A percentile compares a stretch with the other conserved stretches of the same genome.
phyloP scores from a whole-genome alignment of 768 basidiomycete species.

The Dendrothele bispora region DNA sequence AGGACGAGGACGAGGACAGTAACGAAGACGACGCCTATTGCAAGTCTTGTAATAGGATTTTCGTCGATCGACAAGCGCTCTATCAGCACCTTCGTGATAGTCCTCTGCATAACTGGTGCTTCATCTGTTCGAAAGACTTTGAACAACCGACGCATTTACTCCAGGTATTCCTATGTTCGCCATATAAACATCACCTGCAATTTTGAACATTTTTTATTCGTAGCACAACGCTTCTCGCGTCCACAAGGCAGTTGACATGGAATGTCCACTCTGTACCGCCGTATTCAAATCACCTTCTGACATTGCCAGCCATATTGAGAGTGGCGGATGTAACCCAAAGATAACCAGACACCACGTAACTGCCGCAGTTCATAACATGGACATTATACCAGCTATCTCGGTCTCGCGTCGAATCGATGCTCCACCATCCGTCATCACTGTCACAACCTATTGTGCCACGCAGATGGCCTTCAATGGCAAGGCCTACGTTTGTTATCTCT shows the following conservation, averaged over 20 bases:
- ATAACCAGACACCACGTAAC: constrained; percentile 39
- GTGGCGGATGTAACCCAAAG: constrained; percentile 30
- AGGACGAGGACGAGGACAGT: constrained; percentile 2
- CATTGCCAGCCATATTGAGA: constrained; percentile 40
- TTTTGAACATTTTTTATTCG: not conserved
- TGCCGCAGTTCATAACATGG: constrained; percentile 27
- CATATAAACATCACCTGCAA: no score
- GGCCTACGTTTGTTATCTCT: constrained; percentile 42
- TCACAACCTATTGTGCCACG: constrained; percentile 29
- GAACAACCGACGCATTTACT: constrained; percentile 13
- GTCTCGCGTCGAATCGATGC: constrained; percentile 28
- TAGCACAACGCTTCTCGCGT: constrained; percentile 28
- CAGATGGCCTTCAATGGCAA: constrained; percentile 37
- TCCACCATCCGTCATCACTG: no score
- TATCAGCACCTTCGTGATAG: constrained; percentile 20
- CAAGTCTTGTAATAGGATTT: constrained; percentile 20
- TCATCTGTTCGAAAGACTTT: constrained; percentile 31
- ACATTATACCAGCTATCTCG: constrained; percentile 34
- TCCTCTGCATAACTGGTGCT: constrained; percentile 33
- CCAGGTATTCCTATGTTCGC: constrained; percentile 12
- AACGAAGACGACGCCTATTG: constrained; percentile 19
- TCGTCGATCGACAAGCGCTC: constrained; percentile 16
- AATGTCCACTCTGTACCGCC: constrained; percentile 34
- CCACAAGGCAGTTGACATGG: constrained; percentile 21
- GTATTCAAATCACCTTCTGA: constrained; percentile 35